These are phyloP conservation scores for Rubia balearica DNA, from an alignment of 305 asterid genomes.

Conservation along the genomic window DNA sequence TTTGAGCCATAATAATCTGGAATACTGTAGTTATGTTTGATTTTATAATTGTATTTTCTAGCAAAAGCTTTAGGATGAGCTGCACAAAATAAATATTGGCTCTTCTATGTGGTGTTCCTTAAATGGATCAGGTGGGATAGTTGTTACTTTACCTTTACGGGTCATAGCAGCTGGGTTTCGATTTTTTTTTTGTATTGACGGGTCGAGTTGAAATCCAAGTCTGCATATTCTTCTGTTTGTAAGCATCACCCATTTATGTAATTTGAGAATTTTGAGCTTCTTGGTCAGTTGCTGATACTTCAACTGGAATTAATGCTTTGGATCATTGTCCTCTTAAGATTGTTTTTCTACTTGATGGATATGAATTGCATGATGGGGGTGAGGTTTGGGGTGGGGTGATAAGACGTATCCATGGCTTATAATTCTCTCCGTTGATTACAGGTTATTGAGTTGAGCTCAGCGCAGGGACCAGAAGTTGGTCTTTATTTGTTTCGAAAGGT, in stretches of 20 bases:
- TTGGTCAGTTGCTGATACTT: neutral
- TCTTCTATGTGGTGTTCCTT: neutral
- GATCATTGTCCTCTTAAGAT: neutral
- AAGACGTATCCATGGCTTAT: neutral
- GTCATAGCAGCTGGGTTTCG: neutral
- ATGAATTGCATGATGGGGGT: neutral
- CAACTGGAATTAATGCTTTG: neutral
- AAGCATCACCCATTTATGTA: neutral
- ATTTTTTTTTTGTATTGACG: neutral
- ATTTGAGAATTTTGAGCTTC: neutral
- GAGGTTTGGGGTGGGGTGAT: neutral
- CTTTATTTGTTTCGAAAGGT: slow-evolving; percentile 72
- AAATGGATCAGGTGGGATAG: neutral
- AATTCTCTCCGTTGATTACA: slow-evolving; percentile 9
- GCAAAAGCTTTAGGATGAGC: neutral
- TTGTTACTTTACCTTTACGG: neutral
- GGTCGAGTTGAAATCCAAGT: no score
- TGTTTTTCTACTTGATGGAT: neutral
- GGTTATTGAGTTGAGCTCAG: slow-evolving; percentile 58
- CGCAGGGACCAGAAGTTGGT: slow-evolving; percentile 53
- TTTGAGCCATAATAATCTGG: neutral
- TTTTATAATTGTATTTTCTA: neutral
- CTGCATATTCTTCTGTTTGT: neutral
- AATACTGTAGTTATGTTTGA: neutral
- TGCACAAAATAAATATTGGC: neutral